A percentile compares a stretch with the other conserved stretches of the same genome.
Evolutionary conservation across 1,139 yeast genomes (phyloP).

Genomic region (Nakaseomyces nivariensis): DNA sequence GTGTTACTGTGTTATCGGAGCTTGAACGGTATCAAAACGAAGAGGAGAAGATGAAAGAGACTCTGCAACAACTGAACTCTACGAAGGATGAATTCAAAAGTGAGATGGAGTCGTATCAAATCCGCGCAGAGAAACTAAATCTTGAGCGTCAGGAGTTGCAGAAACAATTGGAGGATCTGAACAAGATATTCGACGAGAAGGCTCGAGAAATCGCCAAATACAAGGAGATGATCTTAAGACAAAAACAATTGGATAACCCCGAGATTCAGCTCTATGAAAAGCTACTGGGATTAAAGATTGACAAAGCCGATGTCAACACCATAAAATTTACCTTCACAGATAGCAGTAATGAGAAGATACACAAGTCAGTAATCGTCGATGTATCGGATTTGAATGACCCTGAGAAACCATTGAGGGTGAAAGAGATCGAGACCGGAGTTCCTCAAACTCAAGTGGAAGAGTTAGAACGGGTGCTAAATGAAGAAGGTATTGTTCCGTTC

Average conservation of each 20-base stretch:
- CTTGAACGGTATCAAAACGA: constrained; percentile 2
- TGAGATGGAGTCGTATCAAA: constrained; percentile 15
- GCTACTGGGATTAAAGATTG: constrained; percentile 21
- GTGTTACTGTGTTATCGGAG: constrained; percentile 1
- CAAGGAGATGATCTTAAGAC: constrained; percentile 18
- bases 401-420: background rate
- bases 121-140: constrained; percentile 14
- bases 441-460: background rate
- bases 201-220: constrained; percentile 20
- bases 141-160: constrained; percentile 12
- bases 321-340: constrained; percentile 17
- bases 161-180: constrained; percentile 15
- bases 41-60: constrained; percentile 2
- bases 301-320: constrained; percentile 16
- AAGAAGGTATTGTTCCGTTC: background rate
- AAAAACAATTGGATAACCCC: constrained; percentile 17
- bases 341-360: constrained; percentile 12
- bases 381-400: constrained; percentile 10
- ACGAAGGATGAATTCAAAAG: constrained; percentile 13
- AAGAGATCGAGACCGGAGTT: background rate
- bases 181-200: constrained; percentile 15
- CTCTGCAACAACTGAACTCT: background rate
- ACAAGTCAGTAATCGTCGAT: constrained; percentile 13
- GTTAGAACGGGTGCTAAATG: background rate
- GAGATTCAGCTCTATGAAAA: constrained; percentile 23